Base-by-base conservation (phyloP, 805 yeast genomes). In the Barnettozyma populi region DNA sequence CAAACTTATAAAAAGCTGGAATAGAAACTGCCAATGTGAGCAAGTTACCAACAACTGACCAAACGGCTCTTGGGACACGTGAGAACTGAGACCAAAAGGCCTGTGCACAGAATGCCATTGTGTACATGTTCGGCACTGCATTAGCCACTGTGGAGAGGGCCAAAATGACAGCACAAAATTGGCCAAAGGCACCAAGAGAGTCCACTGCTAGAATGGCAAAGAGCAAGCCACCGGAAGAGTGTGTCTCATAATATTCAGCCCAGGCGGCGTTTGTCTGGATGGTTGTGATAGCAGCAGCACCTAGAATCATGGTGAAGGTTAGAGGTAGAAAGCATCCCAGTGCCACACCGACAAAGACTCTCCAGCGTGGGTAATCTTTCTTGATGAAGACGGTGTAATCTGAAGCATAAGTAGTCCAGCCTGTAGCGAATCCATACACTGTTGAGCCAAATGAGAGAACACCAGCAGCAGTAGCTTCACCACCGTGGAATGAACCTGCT, bases 371-470 rank as follows among this genome's bases (percentile, higher is more conserved):
- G 53, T 83, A 79, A 60, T 77, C 74, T 57, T 76, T 71, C 54
- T 84, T 86, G 78, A 85, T 87, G 72, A 88, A 90, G 39, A 84
- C 89, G 45, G 96, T 87, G 71, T 89, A 90, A 69, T 90, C 97
- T 44, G 95, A 80, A 18, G 96, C 95, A 57, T 83, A 87, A 16
- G 96, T 83, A 48, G 95, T 80, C 97, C 97, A 90, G 52, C 96
- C 96, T 46, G 95, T 79, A 45, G 96, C 95, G 62, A 84, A 90
- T 53, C 97, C 97, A 58, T 78, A 89, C 52, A 86, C 65, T 41
- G 94, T 68, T 64, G 89, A 82, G 62, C 96, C 96, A 57, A 85
- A 87, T 18, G 92, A 79, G 48, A 90, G 71, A 20, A 86, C 89
- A 58, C 65, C 60, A 53, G 88, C 96, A 27, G 94, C 95, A 50